These are phyloP conservation scores for Vaccinium macrocarpon DNA, from an alignment of 148 eudicot genomes.

Conservation along the genomic window DNA sequence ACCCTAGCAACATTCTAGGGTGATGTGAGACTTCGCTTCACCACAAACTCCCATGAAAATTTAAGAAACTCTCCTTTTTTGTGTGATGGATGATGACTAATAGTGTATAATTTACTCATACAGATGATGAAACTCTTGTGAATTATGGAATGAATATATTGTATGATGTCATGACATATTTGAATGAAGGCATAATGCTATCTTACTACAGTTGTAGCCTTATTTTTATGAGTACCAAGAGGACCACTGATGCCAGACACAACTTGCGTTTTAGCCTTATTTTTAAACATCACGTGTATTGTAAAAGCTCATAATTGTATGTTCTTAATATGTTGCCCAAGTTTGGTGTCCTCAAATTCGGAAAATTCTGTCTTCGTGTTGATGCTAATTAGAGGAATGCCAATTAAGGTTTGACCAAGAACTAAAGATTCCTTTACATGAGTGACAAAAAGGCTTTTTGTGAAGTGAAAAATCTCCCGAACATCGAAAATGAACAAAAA, in stretches of 20 bases:
- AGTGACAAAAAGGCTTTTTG: not conserved
- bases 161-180: not conserved
- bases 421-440: not conserved
- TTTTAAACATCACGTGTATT: too few species aligned
- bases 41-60: not conserved
- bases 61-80: not conserved
- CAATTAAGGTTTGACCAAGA: not conserved
- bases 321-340: not conserved
- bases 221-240: too few species aligned
- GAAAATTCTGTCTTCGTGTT: not conserved
- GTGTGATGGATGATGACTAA: not conserved
- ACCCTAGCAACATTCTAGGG: too few species aligned
- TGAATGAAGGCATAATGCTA: not conserved
- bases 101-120: not conserved
- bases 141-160: not conserved
- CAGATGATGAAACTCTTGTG: not conserved
- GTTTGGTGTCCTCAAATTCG: not conserved
- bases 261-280: too few species aligned
- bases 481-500: too few species aligned
- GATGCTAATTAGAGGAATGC: not conserved
- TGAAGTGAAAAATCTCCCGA: too few species aligned
- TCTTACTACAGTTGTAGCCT: too few species aligned
- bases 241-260: too few species aligned
- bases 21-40: not conserved
- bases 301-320: not conserved